Evolutionary conservation across 257 asterid species (phyloP), one percentile per base, ranked within the genome.

Genomic region (Solanum piurae): DNA sequence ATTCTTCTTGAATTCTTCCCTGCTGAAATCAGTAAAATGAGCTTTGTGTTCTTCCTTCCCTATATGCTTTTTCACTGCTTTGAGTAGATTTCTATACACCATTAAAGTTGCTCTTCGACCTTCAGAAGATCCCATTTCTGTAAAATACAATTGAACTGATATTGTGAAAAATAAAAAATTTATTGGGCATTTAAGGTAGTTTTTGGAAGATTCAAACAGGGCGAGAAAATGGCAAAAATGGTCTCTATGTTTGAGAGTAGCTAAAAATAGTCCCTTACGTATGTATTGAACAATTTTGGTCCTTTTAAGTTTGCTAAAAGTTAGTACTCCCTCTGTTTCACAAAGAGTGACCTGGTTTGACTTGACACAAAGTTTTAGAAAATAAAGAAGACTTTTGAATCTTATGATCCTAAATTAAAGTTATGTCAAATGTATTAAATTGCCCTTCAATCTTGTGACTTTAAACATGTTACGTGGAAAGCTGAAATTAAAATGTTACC

Each of bases 11-110:
- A 96, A 96, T 89, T 96, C 95, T 31, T 91, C 91, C 89, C 88
- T 96, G 91, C 94, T 90, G 89, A 90, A 96, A 87, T 94, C 94
- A 3, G 91, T 86, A 92, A 95, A 96, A 89, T 95, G 95, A 60
- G 94, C 27, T 73, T 92, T 91, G 86, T 90, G 95, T 25, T 92
- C 93, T 87, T 94, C 95, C 85, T 89, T 91, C 25, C 98, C 98
- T 5, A 96, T 52, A 87, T 95, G 93, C 3, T 94, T 93, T 89
- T 90, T 90, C 89, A 94, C 94, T 12, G 98, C 91, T 91, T 94
- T 93, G 18, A 96, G 89, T 87, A 96, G 95, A 88, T 89, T 87
- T 79, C 96, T 93, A 89, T 96, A 95, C 12, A 92, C 95, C 90
- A 44, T 27, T 46, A 46, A 9, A 1, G 11, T 14, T 27, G 27